Evolutionary conservation across 805 yeast species (phyloP).

Genomic region (Zygosaccharomyces pseudorouxii): DNA sequence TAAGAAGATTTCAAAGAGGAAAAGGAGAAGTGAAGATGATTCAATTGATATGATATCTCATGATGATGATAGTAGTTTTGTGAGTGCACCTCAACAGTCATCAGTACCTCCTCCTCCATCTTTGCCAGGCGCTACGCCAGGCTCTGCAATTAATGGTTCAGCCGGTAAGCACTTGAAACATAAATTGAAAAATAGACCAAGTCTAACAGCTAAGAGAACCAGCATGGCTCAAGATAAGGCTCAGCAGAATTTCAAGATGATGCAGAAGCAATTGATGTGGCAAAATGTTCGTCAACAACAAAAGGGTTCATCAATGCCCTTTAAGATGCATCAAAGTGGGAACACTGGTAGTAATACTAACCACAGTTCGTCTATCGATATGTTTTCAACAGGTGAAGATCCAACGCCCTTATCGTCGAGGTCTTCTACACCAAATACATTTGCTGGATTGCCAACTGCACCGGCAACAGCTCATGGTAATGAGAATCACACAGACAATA

Average conservation of each 20-base stretch:
- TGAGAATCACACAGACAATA: slow-evolving; percentile 5
- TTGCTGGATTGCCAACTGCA: slow-evolving; percentile 16
- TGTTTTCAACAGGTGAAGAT: slow-evolving; percentile 25
- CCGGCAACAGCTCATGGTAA: slow-evolving; percentile 14
- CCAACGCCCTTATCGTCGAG: slow-evolving; percentile 27
- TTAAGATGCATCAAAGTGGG: slow-evolving; percentile 9
- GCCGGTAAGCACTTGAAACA: slow-evolving; percentile 3
- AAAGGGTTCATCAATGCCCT: slow-evolving; percentile 11
- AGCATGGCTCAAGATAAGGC: slow-evolving; percentile 31
- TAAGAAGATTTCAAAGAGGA: slow-evolving; percentile 7
- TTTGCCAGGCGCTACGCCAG: slow-evolving; percentile 2
- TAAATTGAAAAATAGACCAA: slow-evolving; percentile 1
- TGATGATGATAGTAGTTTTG: background rate
- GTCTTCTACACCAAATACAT: slow-evolving; percentile 16
- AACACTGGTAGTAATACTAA: slow-evolving; percentile 18
- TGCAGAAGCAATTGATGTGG: slow-evolving; percentile 20
- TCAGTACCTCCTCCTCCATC: slow-evolving; percentile 3
- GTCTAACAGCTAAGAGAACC: background rate
- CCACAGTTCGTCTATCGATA: slow-evolving; percentile 23
- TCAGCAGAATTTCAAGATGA: slow-evolving; percentile 20
- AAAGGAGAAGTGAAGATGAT: slow-evolving; percentile 5
- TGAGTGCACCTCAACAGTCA: background rate
- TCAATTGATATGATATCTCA: slow-evolving; percentile 7
- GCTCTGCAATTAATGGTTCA: background rate
- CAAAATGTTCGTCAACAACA: slow-evolving; percentile 12